Base-by-base conservation (phyloP, 1,139 yeast genomes). In the Maudiozyma humilis region DNA sequence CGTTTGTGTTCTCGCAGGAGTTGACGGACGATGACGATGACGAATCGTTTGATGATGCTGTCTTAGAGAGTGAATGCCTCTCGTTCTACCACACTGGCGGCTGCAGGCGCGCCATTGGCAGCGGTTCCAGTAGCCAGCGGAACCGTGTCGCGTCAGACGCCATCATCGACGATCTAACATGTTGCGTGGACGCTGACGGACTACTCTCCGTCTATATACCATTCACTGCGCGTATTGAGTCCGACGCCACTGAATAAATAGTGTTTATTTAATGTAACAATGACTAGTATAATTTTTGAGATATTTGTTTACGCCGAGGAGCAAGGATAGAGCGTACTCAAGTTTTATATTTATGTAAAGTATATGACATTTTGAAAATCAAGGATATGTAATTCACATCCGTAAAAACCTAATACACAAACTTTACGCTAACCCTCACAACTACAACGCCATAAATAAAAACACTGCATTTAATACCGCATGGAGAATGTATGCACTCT, bases 61-160 rank as follows among this genome's bases (percentile, higher is more conserved):
- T 49, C 20, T n/a, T 58, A 15, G 44, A 43, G 29, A 32, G 29
- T 4, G 59, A 53, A 33, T 59, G 60, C 39, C 44, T 62, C 42
- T 48, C 54, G 18, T 61, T 59, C 42, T 49, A 56, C 34, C 66
- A 62, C 43, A 58, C 63, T 3, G 64, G 63, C 8, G 64, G 64
- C n/a, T 53, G 55, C 27, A 53, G 63, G 44, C 53, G 63, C 41
- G 27, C 27, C 27, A 6, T 23, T 10, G 8, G 44, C 50, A 16
- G 35, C 45, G 31, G 54, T 51, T 5, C 34, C 29, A 13, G 40
- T 37, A 7, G 42, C 17, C 52, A 51, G 47, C 49, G 51, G 25
- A 54, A 52, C 32, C 57, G 59, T 4, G 62, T 55, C 10, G 49
- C 55, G 6, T 51, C 50, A 45, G 63, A 60, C 39, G 54, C 57